Percentiles rank a stretch among this genome's conserved stretches.
These are phyloP conservation scores for Xylaria palmicola DNA, from an alignment of 495 filamentous ascomycete species.

Conservation along the genomic window DNA sequence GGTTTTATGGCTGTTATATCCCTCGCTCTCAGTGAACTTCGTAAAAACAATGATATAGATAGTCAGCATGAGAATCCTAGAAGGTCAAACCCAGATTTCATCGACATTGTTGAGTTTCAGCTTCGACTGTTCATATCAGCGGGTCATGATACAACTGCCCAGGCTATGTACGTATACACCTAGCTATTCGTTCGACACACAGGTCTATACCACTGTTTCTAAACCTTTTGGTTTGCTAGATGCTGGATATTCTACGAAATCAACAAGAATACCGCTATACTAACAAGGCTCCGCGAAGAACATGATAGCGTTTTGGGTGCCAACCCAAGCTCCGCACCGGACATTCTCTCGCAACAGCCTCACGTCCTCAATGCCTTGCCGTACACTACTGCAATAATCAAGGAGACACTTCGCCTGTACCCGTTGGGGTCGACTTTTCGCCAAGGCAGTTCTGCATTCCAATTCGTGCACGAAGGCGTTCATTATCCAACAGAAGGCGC, in stretches of 20 bases:
- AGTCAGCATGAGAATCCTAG: background rate
- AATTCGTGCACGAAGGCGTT: conserved; percentile 15
- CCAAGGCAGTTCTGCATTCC: conserved; percentile 21
- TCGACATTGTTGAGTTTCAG: conserved; percentile 12
- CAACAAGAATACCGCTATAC: conserved; percentile 31
- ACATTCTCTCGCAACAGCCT: conserved; percentile 18
- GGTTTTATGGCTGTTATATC: conserved; percentile 2
- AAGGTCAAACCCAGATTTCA: conserved; percentile 1
- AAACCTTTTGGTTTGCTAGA: background rate
- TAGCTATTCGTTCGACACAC: background rate
- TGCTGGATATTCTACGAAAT: conserved; percentile 40
- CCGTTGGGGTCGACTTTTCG: conserved; percentile 32
- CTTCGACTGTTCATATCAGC: conserved; percentile 36
- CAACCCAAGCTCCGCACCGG: background rate
- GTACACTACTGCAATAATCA: conserved; percentile 46
- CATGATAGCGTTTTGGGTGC: conserved; percentile 35
- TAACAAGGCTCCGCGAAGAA: conserved; percentile 37
- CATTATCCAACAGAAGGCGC: conserved; percentile 19
- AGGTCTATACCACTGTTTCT: background rate
- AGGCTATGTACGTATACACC: conserved; percentile 17
- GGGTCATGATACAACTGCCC: conserved; percentile 41
- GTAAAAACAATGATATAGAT: background rate
- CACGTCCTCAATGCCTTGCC: conserved; percentile 29
- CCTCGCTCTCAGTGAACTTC: conserved; percentile 8
- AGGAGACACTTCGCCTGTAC: conserved; percentile 46